phyloP scores from a whole-genome alignment of 148 eudicot species.

The Limonium bicolor region DNA sequence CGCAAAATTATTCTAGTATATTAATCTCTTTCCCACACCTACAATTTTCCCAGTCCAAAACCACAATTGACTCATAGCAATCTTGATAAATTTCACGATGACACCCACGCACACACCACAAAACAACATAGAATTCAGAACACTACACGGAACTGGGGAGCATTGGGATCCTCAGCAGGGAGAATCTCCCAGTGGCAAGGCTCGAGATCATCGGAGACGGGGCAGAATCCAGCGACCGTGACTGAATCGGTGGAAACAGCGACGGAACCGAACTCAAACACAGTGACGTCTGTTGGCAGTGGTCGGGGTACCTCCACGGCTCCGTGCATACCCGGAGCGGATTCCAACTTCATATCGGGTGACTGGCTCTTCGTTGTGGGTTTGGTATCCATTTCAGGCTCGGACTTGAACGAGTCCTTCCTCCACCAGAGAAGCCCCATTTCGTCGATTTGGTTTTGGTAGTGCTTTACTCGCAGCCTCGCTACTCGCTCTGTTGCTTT shows the following conservation, averaged over 20 bases:
- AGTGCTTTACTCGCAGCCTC: too few species aligned
- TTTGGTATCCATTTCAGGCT: constrained; percentile 4
- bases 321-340: constrained; percentile 25
- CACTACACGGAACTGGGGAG: constrained; percentile 66
- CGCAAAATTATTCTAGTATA: too few species aligned
- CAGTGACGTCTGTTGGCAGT: constrained; percentile 25
- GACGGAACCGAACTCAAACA: constrained; percentile 79
- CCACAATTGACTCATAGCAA: too few species aligned
- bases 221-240: constrained; percentile 78
- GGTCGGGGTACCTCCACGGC: constrained; percentile 46
- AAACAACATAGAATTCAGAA: too few species aligned
- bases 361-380: constrained; percentile 11
- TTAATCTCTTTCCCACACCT: too few species aligned
- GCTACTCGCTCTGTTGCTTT: too few species aligned
- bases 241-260: constrained; percentile 55
- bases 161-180: constrained; percentile 38
- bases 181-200: constrained; percentile 92
- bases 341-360: constrained; percentile 17
- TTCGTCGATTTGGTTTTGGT: too few species aligned
- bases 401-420: constrained; percentile 9
- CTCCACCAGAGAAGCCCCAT: constrained; percentile 66
- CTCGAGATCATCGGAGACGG: constrained; percentile 72
- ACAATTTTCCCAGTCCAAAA: too few species aligned
- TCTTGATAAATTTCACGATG: too few species aligned
- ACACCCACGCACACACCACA: too few species aligned